Percentiles rank a stretch among this genome's conserved stretches.
These are phyloP conservation scores for Chalara sp. DNA, from an alignment of 2,329 filamentous ascomycete genomes.

Conservation along the genomic window DNA sequence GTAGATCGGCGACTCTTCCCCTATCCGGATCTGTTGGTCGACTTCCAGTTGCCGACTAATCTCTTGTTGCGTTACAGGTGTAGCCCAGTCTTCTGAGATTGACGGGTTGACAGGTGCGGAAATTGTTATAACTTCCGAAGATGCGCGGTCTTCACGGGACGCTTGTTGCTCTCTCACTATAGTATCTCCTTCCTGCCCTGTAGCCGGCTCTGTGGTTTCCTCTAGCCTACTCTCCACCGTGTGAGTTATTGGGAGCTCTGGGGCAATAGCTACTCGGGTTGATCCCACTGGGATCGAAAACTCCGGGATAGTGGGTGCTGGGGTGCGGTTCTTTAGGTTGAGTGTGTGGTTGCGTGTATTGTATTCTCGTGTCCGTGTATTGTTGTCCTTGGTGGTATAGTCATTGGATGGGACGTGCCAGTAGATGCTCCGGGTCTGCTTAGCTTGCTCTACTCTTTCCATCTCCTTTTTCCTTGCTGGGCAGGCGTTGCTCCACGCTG, in stretches of 20 bases:
- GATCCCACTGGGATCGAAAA: too few relatives aligned
- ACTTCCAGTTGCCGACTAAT: not conserved
- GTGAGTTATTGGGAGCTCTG: too few relatives aligned
- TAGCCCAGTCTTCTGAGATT: constrained; percentile 5
- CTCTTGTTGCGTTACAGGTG: constrained; percentile 6
- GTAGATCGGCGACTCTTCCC: not conserved
- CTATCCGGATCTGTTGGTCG: constrained; percentile 2
- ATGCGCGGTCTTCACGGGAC: constrained; percentile 1
- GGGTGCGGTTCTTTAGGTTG: not conserved
- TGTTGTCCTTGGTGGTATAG: constrained; percentile 5
- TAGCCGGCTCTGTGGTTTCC: not conserved
- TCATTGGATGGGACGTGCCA: constrained; percentile 12
- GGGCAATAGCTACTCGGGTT: too few relatives aligned
- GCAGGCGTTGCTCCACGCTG: constrained; percentile 23
- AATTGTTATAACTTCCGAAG: not conserved
- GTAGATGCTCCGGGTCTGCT: constrained; percentile 15
- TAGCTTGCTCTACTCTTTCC: constrained; percentile 16
- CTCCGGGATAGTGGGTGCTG: not conserved
- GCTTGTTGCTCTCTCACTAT: too few relatives aligned
- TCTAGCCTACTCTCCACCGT: not conserved
- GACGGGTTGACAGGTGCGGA: constrained; percentile 1
- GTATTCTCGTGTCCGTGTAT: not conserved
- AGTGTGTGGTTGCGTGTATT: not conserved
- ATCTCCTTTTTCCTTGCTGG: constrained; percentile 20
- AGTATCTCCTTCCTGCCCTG: not conserved